Evolutionary conservation across 495 filamentous ascomycete species (phyloP), one percentile per base, ranked within the genome.

Genomic region (Hypoxylon fuscum): DNA sequence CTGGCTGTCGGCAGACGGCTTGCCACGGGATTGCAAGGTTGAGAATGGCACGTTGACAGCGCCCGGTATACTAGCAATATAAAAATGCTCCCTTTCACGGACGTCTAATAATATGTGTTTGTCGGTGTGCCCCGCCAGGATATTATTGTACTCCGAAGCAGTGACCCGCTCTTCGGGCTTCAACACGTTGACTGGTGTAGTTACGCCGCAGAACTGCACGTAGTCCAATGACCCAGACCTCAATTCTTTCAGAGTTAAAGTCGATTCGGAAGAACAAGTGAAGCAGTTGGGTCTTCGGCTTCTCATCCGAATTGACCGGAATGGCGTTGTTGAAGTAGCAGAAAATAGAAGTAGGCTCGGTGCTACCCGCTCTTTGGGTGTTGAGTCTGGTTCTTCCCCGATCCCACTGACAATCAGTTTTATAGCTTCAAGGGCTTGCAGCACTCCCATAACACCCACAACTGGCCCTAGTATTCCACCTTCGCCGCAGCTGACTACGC

Each of bases 391-490:
- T 18, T 54, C 40, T 41, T 52, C 31, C 5, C 37, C 35, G 12
- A 61, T 64, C 12, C 67, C 73, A 0, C 75, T 68, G 0, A 82
- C 79, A 15, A 98, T 78, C 2, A 97, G 70, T 68, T 96, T 96
- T 68, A 98, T 88, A 5, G 93, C 86, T 74, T 97, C 92, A 27
- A 93, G 77, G 0, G 95, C 95, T 75, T 97, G 93, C 35, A 96
- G 74, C 2, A 96, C 88, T 3, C 95, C 95, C 93, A 98, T 97
- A 8, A 89, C 84, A 1, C 95, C 95, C 0, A 98, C 95, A 0
- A 97, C 94, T 0, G 95, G 91, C 0, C 95, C 95, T 6, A 98
- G 59, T 35, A 98, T 91, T 2, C 95, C 95, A 1, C 91, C 92
- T 68, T 98, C 95, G 11, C 93, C 91, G 71, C 95, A 98, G 52